Evolutionary conservation across 2,329 filamentous ascomycete genomes (phyloP), one percentile per base, ranked within the genome.

Genomic region (Alternaria ethzedia): DNA sequence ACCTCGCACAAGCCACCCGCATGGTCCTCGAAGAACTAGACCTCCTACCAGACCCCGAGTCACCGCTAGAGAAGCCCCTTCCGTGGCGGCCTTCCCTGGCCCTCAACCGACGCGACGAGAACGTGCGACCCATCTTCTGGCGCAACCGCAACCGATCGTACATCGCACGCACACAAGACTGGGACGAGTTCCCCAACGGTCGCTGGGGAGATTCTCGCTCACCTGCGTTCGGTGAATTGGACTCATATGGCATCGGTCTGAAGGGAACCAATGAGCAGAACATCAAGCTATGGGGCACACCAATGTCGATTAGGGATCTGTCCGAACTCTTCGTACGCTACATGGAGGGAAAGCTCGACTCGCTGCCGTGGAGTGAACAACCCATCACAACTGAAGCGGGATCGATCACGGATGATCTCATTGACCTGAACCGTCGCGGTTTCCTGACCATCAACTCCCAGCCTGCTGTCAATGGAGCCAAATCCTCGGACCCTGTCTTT

Each of bases 121-220:
- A 97, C 76, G 96, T 99, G 46, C 92, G 96, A 57, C 96, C 96
- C 32, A 97, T 99, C 71, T 99, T 99, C 86, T 99, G 96, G 96
- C 90, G 95, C 73, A 97, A 98, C 82, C 89, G 96, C 62, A 96
- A 97, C 82, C 94, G 96, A 77, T 97, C 94, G 5, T 99, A 99
- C 75, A 90, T 99, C 59, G 90, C 93, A 59, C 93, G 96, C 59
- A 99, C 96, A 1, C 94, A 97, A 78, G 95, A 97, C 72, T 99
- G 96, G 96, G 96, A 99, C 75, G 96, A 99, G 80, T 99, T 97
- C 74, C 96, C 96, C 59, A 99, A 99, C 84, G 96, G 96, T 50
- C 91, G 96, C 80, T 99, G 96, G 96, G 96, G 96, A 82, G 96
- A 99, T 81, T 95, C 94, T 56, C 89, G 96, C 68, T 98, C 95